phyloP scores from a whole-genome alignment of 805 yeast genomes.

The Candida cerambycidarum region DNA sequence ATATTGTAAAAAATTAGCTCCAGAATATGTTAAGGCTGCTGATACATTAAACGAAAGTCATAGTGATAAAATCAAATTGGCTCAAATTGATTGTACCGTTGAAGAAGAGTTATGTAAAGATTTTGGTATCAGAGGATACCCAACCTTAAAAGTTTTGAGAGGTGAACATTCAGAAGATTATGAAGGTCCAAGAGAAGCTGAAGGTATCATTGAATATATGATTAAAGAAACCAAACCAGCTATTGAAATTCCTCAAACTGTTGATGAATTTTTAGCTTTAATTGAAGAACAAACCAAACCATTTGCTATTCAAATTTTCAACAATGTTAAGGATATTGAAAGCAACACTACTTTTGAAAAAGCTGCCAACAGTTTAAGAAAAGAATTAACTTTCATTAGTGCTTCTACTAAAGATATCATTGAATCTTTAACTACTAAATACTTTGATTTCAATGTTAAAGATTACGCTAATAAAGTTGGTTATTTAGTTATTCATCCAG shows the following conservation, averaged over 20 bases:
- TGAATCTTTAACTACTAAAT: conserved; percentile 35
- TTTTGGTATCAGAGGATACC: conserved; percentile 76
- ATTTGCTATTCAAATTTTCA: conserved; percentile 55
- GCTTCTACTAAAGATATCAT: conserved; percentile 40
- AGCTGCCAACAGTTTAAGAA: conserved; percentile 65
- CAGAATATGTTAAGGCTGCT: conserved; percentile 75
- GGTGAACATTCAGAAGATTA: conserved; percentile 61
- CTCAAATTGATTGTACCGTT: conserved; percentile 84
- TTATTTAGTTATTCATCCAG: conserved; percentile 50
- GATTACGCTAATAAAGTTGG: conserved; percentile 12
- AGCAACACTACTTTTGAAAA: conserved; percentile 57
- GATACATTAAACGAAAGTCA: conserved; percentile 49
- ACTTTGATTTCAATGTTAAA: conserved; percentile 33
- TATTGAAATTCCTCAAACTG: conserved; percentile 41
- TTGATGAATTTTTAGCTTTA: conserved; percentile 51
- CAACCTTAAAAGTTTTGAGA: conserved; percentile 77
- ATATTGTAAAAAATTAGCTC: conserved; percentile 86
- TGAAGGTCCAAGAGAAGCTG: conserved; percentile 81
- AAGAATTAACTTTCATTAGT: conserved; percentile 57
- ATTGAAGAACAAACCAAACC: conserved; percentile 49
- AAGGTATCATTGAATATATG: conserved; percentile 77
- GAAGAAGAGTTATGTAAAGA: conserved; percentile 68
- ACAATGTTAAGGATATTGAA: conserved; percentile 27
- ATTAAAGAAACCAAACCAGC: conserved; percentile 79
- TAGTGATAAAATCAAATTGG: conserved; percentile 61